Base-by-base conservation (phyloP, 2,329 filamentous ascomycete genomes). In the Pseudogymnoascus sp. region DNA sequence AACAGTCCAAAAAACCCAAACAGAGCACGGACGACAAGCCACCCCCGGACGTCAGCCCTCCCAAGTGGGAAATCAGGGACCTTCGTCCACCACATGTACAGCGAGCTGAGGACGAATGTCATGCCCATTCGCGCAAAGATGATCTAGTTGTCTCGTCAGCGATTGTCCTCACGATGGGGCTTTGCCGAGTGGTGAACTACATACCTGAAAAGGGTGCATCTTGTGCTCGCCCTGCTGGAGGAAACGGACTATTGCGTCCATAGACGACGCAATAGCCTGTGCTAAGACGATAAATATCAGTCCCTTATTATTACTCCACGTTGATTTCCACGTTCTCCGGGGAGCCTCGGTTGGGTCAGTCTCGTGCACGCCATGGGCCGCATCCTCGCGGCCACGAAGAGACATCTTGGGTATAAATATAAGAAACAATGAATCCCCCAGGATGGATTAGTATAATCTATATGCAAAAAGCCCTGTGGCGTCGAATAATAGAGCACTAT, bases 171-270 rank as follows among this genome's bases (percentile, higher is more conserved):
- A 14, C 13, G 7, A 13, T 8, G 14, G 37, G 13, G 7, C 16
- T 40, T n/a, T 21, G 10, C 31, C 10, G 7, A 26, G 62, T 56
- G 50, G 26, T n/a, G 29, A 10, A 42, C 7, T 14, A 63, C 65
- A 81, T 66, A 96, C 87, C 77, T 95, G 90, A 67, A 96, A 87
- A 0, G 92, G 90, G 78, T 96, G 86, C 79, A 96, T 88, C 2
- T 84, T 84, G 64, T 86, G 80, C 62, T 84, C 87, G 66, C 89
- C 80, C 35, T 89, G 81, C 73, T 96, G 90, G 40, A 96, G 78
- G 21, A 93, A 76, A 19, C 91, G 82, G 0, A 90, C 91, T 50
- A 86, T 86, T 5, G 95, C 84, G 74, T 96, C 96, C 91, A 96
- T 96, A 50, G 89, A 76, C 0, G 89, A 86, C 1, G 87, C 91